phyloP scores from a whole-genome alignment of 2,329 filamentous ascomycete species.

The Alternaria sp. region DNA sequence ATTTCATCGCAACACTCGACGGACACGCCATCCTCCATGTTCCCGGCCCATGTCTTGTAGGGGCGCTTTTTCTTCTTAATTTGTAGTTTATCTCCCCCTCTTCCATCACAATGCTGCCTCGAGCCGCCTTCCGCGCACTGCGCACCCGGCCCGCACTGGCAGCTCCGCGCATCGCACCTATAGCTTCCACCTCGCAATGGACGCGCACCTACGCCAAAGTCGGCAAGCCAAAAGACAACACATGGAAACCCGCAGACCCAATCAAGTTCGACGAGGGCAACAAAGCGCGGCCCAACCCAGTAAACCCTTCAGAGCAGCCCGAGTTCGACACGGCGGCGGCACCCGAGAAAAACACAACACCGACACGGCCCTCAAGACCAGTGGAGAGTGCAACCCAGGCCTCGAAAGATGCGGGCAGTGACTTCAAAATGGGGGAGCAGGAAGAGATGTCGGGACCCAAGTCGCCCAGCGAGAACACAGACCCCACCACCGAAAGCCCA shows the following conservation, averaged over 20 bases:
- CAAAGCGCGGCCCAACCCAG: conserved; percentile 35
- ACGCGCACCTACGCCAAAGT: conserved; percentile 38
- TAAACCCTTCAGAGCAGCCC: conserved; percentile 46
- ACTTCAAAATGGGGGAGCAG: conserved; percentile 43
- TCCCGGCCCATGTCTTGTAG: conserved; percentile 5
- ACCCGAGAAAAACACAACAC: conserved; percentile 33
- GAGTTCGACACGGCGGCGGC: conserved; percentile 39
- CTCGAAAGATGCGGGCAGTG: conserved; percentile 24
- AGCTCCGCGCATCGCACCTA: conserved; percentile 35
- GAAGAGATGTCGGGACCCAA: conserved; percentile 49
- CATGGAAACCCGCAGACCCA: conserved; percentile 53
- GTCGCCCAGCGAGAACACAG: conserved; percentile 47
- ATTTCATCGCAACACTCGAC: conserved; percentile 28
- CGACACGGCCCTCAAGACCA: conserved; percentile 37
- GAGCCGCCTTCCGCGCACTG: conserved; percentile 48
- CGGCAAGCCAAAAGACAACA: conserved; percentile 46
- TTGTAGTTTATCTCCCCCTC: conserved; percentile 17
- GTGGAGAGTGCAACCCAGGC: conserved; percentile 27
- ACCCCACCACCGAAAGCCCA: conserved; percentile 52
- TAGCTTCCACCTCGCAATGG: conserved; percentile 42
- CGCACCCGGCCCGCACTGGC: conserved; percentile 38
- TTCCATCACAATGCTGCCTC: conserved; percentile 46
- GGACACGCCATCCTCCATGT: background rate
- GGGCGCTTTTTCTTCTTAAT: conserved; percentile 25
- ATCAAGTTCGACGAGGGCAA: conserved; percentile 49